These are phyloP conservation scores for Rhizoctonia solani DNA, from an alignment of 1,284 basidiomycete species.

Conservation along the genomic window DNA sequence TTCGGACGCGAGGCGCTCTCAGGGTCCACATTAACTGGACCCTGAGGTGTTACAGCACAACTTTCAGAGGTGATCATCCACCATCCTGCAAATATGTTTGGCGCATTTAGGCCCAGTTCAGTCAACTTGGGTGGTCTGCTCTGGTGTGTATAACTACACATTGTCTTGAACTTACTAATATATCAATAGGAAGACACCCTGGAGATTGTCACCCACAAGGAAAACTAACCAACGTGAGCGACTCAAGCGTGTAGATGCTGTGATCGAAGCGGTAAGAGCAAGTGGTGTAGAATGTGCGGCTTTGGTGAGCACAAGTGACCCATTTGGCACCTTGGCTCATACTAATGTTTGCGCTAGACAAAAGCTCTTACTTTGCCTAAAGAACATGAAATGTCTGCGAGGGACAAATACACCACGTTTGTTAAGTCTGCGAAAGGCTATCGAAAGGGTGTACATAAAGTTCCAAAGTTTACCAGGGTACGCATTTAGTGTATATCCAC, in stretches of 20 bases:
- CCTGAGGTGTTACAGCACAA: conserved; percentile 25
- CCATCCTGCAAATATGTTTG: conserved; percentile 60
- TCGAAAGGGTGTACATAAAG: conserved; percentile 94
- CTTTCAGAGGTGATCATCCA: neutral
- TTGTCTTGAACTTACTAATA: neutral
- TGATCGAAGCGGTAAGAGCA: conserved; percentile 83
- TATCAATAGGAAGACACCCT: conserved; percentile 83
- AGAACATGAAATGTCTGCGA: conserved; percentile 82
- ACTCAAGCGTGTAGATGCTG: conserved; percentile 89
- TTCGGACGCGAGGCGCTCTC: conserved; percentile 35
- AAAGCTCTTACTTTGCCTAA: conserved; percentile 79
- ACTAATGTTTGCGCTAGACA: conserved; percentile 48
- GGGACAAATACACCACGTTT: conserved; percentile 97
- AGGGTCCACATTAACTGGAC: conserved; percentile 12
- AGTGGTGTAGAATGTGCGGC: conserved; percentile 79
- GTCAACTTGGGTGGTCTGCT: conserved; percentile 73
- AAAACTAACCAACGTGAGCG: conserved; percentile 89
- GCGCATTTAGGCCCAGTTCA: conserved; percentile 70
- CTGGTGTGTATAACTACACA: conserved; percentile 57
- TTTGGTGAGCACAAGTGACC: conserved; percentile 57
- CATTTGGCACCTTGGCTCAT: neutral
- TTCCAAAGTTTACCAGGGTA: conserved; percentile 92
- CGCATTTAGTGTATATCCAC: conserved; percentile 44
- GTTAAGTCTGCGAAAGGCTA: conserved; percentile 72
- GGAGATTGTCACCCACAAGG: conserved; percentile 87